Percentiles rank a stretch among this genome's conserved stretches.
Conservation (phyloP, 257 asterid species). For the Handroanthus guayacan region DNA sequence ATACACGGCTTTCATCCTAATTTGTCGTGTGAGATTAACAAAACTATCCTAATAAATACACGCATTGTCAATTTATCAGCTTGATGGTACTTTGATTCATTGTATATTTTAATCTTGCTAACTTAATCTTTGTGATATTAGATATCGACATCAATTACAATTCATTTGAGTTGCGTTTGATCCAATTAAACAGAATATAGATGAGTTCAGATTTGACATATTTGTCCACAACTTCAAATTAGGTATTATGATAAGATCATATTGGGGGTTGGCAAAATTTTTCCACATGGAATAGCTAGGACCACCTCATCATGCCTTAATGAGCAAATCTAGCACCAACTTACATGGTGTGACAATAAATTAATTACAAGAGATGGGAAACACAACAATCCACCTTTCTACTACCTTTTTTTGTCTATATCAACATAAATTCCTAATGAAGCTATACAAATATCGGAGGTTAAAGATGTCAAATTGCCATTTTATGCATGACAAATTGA, state of each 20-base stretch:
- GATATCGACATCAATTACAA: background rate
- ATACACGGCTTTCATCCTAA: too few relatives aligned
- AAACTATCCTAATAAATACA: too few relatives aligned
- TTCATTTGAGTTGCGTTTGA: too few relatives aligned
- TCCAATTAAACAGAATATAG: too few relatives aligned
- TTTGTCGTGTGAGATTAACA: too few relatives aligned
- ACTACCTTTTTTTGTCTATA: background rate
- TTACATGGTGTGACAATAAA: background rate
- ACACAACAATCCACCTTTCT: background rate
- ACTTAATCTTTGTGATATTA: background rate
- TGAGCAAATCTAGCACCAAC: slow-evolving; percentile 8
- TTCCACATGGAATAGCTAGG: background rate
- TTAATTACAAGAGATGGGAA: background rate
- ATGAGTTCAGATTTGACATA: too few relatives aligned
- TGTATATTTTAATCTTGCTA: too few relatives aligned
- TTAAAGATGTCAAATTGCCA: background rate
- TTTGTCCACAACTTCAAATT: too few relatives aligned
- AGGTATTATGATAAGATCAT: background rate
- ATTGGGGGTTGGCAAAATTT: background rate
- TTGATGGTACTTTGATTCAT: too few relatives aligned
- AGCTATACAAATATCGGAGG: background rate
- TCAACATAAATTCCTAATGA: slow-evolving; percentile 20
- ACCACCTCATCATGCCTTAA: slow-evolving; percentile 18
- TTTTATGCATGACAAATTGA: background rate
- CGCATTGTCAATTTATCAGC: too few relatives aligned